phyloP scores from a whole-genome alignment of 768 basidiomycete species.

The Holtermanniella nyarrowii region DNA sequence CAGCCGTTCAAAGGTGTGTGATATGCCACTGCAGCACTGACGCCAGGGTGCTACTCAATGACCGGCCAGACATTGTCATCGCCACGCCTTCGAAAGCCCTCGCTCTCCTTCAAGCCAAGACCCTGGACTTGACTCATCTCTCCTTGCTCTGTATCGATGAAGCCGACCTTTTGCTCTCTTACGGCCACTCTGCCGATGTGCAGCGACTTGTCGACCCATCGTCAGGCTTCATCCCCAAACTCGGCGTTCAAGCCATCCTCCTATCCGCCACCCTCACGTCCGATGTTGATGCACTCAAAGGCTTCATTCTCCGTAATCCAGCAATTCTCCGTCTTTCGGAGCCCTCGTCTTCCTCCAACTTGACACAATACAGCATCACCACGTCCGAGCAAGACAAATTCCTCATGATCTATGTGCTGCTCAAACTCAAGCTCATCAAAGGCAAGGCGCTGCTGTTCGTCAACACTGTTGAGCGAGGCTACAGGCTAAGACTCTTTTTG shows the following conservation, averaged over 20 bases:
- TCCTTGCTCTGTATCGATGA: conserved; percentile 93
- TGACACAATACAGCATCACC: conserved; percentile 68
- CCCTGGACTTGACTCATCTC: conserved; percentile 55
- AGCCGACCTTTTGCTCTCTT: conserved; percentile 91
- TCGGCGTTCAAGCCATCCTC: conserved; percentile 72
- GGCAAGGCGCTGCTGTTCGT: conserved; percentile 97
- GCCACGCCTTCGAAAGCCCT: conserved; percentile 67
- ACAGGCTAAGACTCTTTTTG: conserved; percentile 92
- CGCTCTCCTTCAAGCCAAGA: conserved; percentile 59
- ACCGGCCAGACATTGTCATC: conserved; percentile 68
- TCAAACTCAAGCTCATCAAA: conserved; percentile 88
- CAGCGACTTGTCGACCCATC: conserved; percentile 55
- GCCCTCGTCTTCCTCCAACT: conserved; percentile 66
- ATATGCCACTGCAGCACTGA: background rate
- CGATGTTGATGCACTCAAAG: conserved; percentile 84
- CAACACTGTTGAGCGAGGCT: conserved; percentile 87
- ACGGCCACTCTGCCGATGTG: conserved; percentile 73
- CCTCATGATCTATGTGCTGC: conserved; percentile 85
- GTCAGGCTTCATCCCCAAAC: conserved; percentile 44
- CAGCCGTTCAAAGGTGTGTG: conserved; percentile 38
- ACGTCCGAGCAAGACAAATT: conserved; percentile 96
- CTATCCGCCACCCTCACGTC: conserved; percentile 98
- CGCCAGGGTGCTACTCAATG: conserved; percentile 50
- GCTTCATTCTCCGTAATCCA: conserved; percentile 73
- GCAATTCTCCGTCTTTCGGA: conserved; percentile 80